Percentiles rank a stretch among this genome's conserved stretches.
Evolutionary conservation across 257 asterid species (phyloP).

Genomic region (Przewalskia tangutica): DNA sequence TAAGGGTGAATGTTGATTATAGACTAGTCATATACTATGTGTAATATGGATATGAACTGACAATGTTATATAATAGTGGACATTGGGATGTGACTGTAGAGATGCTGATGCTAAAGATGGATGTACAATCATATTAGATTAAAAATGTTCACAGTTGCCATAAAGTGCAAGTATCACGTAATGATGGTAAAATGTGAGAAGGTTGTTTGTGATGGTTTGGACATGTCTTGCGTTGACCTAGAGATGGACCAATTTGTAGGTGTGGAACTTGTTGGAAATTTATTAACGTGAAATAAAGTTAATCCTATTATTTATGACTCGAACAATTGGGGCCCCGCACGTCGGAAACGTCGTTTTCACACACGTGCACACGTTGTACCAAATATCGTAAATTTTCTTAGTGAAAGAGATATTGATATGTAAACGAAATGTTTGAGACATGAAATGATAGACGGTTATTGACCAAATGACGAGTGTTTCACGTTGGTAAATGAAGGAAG

Average conservation of each 20-base stretch:
- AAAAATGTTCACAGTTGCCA: neutral
- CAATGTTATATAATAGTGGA: neutral
- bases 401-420: too few species aligned
- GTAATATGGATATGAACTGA: neutral
- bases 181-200: neutral
- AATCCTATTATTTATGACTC: too few species aligned
- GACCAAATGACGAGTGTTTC: too few species aligned
- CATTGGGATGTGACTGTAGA: neutral
- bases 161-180: neutral
- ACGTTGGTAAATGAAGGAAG: too few species aligned
- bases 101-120: too few species aligned
- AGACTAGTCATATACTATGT: neutral
- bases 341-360: too few species aligned
- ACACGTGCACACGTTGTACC: too few species aligned
- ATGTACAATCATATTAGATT: neutral
- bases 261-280: neutral
- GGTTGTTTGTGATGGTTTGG: neutral
- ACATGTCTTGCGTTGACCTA: neutral
- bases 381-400: too few species aligned
- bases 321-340: too few species aligned
- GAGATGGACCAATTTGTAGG: neutral
- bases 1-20: neutral
- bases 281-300: too few species aligned
- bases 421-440: too few species aligned
- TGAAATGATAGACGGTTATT: too few species aligned